Evolutionary conservation across 768 basidiomycete species (phyloP).

Genomic region (Filobasidium floriforme): DNA sequence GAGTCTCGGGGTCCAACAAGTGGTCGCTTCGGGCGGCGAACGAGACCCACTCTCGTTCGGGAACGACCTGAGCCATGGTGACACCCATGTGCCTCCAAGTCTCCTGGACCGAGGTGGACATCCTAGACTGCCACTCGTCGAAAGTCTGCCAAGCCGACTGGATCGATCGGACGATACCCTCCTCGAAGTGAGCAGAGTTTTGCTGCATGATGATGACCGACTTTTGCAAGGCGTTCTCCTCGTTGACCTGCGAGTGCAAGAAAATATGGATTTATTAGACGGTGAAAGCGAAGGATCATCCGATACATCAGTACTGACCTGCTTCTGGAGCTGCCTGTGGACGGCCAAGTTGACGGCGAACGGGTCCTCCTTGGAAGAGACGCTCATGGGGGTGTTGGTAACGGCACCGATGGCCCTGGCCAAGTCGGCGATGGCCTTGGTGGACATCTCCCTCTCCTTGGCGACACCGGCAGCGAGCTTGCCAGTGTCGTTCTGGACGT

Average conservation of each 20-base stretch:
- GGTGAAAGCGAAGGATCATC: neutral
- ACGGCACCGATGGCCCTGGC: constrained; percentile 76
- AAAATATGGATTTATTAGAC: neutral
- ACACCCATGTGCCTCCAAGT: constrained; percentile 64
- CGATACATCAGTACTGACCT: constrained; percentile 44
- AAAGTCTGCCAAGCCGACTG: constrained; percentile 97
- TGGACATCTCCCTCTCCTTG: constrained; percentile 81
- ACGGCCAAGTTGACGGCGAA: constrained; percentile 51
- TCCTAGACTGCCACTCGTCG: constrained; percentile 72
- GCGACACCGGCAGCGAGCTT: constrained; percentile 85
- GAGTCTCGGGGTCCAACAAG: constrained; percentile 92
- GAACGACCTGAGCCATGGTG: constrained; percentile 68
- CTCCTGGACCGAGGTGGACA: constrained; percentile 63
- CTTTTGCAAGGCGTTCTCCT: constrained; percentile 96
- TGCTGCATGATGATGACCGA: constrained; percentile 97
- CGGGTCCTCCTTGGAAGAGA: constrained; percentile 74
- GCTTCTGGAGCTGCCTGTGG: constrained; percentile 49
- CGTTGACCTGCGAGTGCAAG: constrained; percentile 56
- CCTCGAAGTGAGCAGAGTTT: constrained; percentile 92
- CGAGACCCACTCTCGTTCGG: constrained; percentile 90
- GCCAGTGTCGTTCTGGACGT: constrained; percentile 90
- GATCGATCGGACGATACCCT: constrained; percentile 86
- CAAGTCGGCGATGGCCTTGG: constrained; percentile 76
- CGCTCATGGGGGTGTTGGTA: constrained; percentile 87
- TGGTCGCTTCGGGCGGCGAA: constrained; percentile 91